Conservation (phyloP, 2,329 filamentous ascomycete species). For the Penicillium brasilianum region DNA sequence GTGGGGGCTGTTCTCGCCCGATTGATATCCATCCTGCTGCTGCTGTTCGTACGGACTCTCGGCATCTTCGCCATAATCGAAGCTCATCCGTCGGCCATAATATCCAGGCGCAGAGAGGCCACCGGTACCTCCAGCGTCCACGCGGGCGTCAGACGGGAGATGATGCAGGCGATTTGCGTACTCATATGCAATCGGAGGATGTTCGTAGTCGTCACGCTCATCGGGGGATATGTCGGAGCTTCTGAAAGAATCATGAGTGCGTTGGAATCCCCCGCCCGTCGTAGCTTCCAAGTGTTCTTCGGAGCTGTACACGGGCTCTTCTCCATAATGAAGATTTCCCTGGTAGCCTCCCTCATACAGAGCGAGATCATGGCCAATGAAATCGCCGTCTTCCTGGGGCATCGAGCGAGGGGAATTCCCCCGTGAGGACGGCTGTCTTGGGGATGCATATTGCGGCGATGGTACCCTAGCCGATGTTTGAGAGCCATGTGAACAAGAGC, state of each 20-base stretch:
- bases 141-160: conserved; percentile 66
- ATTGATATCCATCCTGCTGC: conserved; percentile 52
- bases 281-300: conserved; percentile 29
- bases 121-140: conserved; percentile 90
- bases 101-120: conserved; percentile 77
- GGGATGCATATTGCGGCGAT: conserved; percentile 12
- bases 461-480: conserved; percentile 47
- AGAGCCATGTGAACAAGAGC: conserved; percentile 40
- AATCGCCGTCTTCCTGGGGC: conserved; percentile 72
- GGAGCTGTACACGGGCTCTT: conserved; percentile 44
- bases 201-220: conserved; percentile 42
- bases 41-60: conserved; percentile 68
- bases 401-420: conserved; percentile 36
- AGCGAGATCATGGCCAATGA: conserved; percentile 72
- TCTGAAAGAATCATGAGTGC: conserved; percentile 35
- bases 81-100: conserved; percentile 73
- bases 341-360: conserved; percentile 75
- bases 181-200: conserved; percentile 53
- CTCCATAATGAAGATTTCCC: conserved; percentile 65
- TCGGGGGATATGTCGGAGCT: conserved; percentile 35
- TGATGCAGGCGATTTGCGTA: conserved; percentile 63
- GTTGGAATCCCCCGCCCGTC: conserved; percentile 22
- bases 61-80: conserved; percentile 87
- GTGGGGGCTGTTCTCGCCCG: conserved; percentile 66
- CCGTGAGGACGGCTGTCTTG: conserved; percentile 33